phyloP scores from a whole-genome alignment of 2,329 filamentous ascomycete species.

The Bisporella sp. region DNA sequence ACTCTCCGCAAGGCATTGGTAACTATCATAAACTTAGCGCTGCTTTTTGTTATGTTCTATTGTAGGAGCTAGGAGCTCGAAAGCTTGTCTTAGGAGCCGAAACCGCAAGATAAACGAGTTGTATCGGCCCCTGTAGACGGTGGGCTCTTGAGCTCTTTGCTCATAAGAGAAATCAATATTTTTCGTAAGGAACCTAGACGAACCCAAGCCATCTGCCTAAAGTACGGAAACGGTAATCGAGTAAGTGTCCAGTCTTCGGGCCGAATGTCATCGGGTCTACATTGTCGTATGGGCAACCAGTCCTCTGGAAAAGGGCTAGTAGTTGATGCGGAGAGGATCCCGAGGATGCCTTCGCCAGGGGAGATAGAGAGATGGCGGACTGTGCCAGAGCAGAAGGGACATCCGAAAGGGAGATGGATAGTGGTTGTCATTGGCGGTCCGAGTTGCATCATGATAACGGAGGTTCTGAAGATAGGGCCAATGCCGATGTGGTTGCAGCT shows the following conservation, averaged over 20 bases:
- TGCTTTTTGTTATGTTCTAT: no score
- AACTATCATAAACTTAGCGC: no score
- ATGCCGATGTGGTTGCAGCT: constrained; percentile 11
- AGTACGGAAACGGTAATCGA: background rate
- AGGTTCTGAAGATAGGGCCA: constrained; percentile 4
- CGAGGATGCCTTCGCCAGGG: constrained; percentile 9
- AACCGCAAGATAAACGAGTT: no score
- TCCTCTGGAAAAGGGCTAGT: background rate
- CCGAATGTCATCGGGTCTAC: constrained; percentile 3
- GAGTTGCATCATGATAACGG: background rate
- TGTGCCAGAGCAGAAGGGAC: constrained; percentile 12
- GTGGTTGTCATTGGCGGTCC: background rate
- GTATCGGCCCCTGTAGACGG: no score
- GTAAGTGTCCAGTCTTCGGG: constrained; percentile 5
- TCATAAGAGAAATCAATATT: no score
- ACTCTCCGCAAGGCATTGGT: constrained; percentile 9
- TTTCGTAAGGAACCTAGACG: no score
- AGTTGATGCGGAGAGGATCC: constrained; percentile 1
- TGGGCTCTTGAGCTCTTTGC: no score
- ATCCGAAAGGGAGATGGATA: constrained; percentile 6
- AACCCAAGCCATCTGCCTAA: constrained; percentile 16
- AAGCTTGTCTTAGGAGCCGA: no score
- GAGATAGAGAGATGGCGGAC: background rate
- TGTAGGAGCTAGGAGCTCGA: no score
- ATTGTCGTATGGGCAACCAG: constrained; percentile 9